phyloP scores from a whole-genome alignment of 192 early-diverging fungal species.

The Umbelopsis sp. region DNA sequence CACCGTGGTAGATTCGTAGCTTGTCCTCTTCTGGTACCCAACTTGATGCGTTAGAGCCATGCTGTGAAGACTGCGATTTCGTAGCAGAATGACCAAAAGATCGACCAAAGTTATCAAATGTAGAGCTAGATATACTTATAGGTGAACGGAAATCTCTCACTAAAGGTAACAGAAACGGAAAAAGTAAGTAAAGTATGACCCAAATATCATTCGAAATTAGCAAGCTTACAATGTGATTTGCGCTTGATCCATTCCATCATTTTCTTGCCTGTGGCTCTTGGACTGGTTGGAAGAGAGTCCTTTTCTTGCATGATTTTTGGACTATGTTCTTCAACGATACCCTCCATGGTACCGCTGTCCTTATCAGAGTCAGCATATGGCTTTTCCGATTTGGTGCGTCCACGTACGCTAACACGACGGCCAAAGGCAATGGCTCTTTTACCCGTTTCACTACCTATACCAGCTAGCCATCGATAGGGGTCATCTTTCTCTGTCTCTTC shows the following conservation, averaged over 20 bases:
- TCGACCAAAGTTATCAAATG: constrained; percentile 3
- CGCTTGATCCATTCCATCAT: constrained; percentile 80
- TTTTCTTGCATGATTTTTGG: constrained; percentile 9
- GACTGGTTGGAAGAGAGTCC: constrained; percentile 6
- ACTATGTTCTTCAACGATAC: neutral
- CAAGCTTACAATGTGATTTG: constrained; percentile 51
- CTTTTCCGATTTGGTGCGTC: neutral
- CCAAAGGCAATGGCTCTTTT: constrained; percentile 9
- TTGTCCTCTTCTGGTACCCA: constrained; percentile 49
- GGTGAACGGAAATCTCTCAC: constrained; percentile 4
- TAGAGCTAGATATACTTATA: neutral
- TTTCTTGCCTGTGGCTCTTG: constrained; percentile 58
- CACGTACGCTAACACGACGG: constrained; percentile 2
- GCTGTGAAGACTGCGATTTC: constrained; percentile 26
- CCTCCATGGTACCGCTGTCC: constrained; percentile 10
- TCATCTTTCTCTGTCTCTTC: constrained; percentile 28
- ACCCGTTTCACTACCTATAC: neutral
- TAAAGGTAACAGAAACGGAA: neutral
- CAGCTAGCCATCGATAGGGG: neutral
- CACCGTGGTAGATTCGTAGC: constrained; percentile 74
- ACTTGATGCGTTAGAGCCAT: constrained; percentile 24
- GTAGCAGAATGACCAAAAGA: neutral
- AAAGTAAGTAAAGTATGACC: constrained; percentile 8
- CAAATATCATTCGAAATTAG: neutral
- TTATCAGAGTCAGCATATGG: neutral